Evolutionary conservation across 1,284 basidiomycete species (phyloP).

Genomic region (Cystobasidiaceae sp.): DNA sequence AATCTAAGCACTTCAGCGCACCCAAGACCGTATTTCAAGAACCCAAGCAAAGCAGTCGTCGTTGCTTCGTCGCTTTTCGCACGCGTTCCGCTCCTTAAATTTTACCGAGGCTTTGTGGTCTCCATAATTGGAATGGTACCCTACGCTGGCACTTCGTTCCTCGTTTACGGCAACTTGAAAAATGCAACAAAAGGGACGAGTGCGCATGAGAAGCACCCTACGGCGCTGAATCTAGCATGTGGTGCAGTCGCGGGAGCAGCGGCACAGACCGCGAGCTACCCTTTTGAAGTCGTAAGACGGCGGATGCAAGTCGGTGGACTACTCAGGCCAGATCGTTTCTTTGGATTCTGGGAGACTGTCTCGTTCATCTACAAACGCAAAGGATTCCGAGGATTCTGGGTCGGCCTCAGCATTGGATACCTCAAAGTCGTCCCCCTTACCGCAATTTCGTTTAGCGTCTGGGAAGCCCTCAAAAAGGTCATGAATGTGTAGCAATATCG

Average conservation of each 20-base stretch:
- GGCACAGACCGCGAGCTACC: conserved; percentile 88
- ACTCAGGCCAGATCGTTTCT: conserved; percentile 63
- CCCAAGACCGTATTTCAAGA: conserved; percentile 49
- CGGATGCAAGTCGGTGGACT: conserved; percentile 95
- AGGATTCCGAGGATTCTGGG: conserved; percentile 86
- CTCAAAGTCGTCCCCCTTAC: conserved; percentile 98
- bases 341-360: conserved; percentile 73
- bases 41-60: conserved; percentile 43
- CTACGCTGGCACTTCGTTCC: conserved; percentile 93
- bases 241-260: conserved; percentile 87
- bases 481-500: conserved; percentile 55
- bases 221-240: conserved; percentile 58
- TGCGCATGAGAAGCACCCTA: conserved; percentile 46
- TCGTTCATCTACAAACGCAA: conserved; percentile 60
- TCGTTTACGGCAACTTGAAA: conserved; percentile 81
- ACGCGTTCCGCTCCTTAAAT: conserved; percentile 69
- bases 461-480: conserved; percentile 65
- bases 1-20: conserved; percentile 26
- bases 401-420: conserved; percentile 89
- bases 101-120: conserved; percentile 92
- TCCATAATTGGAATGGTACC: conserved; percentile 90
- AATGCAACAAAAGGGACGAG: conserved; percentile 47
- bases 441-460: conserved; percentile 69
- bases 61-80: conserved; percentile 40
- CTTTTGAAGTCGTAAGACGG: conserved; percentile 88